Evolutionary conservation across 2,329 filamentous ascomycete species (phyloP), one percentile per base, ranked within the genome.

Genomic region (Sarocladium brachiariae): DNA sequence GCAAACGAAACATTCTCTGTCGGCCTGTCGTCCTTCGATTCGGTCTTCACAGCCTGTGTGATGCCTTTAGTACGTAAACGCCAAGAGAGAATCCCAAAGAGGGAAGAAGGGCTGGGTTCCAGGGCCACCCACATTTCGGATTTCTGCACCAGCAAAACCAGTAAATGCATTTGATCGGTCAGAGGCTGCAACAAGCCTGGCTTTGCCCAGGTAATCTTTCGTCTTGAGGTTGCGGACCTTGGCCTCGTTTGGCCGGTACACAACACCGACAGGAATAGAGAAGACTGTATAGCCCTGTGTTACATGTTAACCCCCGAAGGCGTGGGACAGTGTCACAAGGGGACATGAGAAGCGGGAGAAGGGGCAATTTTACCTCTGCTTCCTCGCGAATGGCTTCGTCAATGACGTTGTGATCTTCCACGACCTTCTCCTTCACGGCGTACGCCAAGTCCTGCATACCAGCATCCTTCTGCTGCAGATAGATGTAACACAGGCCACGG

Each of bases 181-280:
- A 1, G 89, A 88, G 23, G 91, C 87, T 21, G 93, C 93, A 8
- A 99, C 88, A 30, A 99, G 75, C 53, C 89, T 82, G n/a, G 93
- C 90, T 69, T 96, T 96, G 54, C 93, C 93, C 3, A 99, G 82
- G 61, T 99, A 99, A 64, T 99, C 91, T 66, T 97, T 97, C 19
- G 90, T 89, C 74, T 96, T 96, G 61, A 99, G 75, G 63, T 99
- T 99, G 70, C 95, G 95, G 58, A 99, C 93, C 70, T 99, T 99
- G 56, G 93, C 91, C 62, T 95, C 91, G 64, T 96, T 97, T 19
- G 93, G 93, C 52, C 93, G 79, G 69, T 97, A 99, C 14, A 99
- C 81, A 27, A 96, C 88, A 21, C 93, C 93, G 11, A 97, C 91
- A 1, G 93, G 93, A 50, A 97, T 97, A 0, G 91, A 97, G 71